Conservation (phyloP, 2,329 filamentous ascomycete genomes). For the Apiospora arundinis region DNA sequence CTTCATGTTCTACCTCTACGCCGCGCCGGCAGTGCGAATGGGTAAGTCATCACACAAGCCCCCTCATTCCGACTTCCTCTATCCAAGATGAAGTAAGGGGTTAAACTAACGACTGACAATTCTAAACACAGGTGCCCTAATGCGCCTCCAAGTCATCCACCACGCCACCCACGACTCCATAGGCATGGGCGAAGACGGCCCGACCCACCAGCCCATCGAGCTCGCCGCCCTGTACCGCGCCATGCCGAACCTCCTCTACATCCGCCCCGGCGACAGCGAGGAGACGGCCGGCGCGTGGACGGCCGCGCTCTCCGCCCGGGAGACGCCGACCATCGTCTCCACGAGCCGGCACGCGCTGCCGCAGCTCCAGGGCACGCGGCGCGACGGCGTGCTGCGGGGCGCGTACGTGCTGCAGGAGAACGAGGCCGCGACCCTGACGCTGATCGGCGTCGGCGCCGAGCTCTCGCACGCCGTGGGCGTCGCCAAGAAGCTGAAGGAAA, state of each 20-base stretch:
- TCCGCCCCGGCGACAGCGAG: conserved; percentile 60
- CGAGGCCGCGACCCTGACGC: conserved; percentile 44
- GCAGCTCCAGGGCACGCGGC: conserved; percentile 41
- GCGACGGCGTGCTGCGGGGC: conserved; percentile 45
- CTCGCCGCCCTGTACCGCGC: conserved; percentile 57
- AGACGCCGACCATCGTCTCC: conserved; percentile 51
- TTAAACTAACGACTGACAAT: not conserved
- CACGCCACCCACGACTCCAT: conserved; percentile 61
- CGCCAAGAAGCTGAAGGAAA: conserved; percentile 43
- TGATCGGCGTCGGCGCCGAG: conserved; percentile 47
- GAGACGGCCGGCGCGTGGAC: conserved; percentile 55
- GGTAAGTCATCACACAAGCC: conserved; percentile 29
- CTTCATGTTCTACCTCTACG: conserved; percentile 62
- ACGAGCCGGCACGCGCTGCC: conserved; percentile 48
- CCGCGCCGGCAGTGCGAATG: conserved; percentile 60
- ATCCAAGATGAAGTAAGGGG: too few relatives aligned
- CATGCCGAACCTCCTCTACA: conserved; percentile 61
- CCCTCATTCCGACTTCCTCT: not conserved
- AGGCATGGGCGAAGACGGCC: conserved; percentile 60
- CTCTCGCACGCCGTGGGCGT: conserved; percentile 50
- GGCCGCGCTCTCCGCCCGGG: conserved; percentile 42
- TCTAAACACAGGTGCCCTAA: conserved; percentile 47
- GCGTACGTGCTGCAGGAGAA: conserved; percentile 47
- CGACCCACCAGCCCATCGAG: conserved; percentile 62
- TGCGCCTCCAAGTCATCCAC: conserved; percentile 56